These are phyloP conservation scores for Ministeria vibrans DNA, from an alignment of 78 protist genomes.

Conservation along the genomic window DNA sequence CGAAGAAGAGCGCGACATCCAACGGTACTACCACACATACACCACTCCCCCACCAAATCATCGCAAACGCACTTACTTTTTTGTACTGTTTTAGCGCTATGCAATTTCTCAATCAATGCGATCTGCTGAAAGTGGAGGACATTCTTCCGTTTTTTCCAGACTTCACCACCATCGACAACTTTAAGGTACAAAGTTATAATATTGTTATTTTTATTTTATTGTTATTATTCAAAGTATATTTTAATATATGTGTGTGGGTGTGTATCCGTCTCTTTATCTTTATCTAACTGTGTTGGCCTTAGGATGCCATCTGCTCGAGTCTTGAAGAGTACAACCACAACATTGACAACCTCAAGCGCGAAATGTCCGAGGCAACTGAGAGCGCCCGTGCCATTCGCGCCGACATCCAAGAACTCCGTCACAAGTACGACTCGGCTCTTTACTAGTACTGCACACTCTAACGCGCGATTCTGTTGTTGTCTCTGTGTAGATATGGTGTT, in stretches of 20 bases:
- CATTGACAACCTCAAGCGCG: slow-evolving; percentile 63
- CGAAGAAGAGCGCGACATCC: slow-evolving; percentile 56
- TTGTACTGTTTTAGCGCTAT: slow-evolving; percentile 46
- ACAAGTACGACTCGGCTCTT: slow-evolving; percentile 21
- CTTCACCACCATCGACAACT: slow-evolving; percentile 77
- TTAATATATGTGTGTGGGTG: not conserved
- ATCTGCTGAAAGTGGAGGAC: slow-evolving; percentile 81
- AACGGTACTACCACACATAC: not conserved
- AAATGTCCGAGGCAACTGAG: slow-evolving; percentile 79
- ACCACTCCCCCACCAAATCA: not conserved
- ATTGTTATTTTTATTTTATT: not conserved
- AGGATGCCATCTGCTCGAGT: slow-evolving; percentile 73
- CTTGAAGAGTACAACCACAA: slow-evolving; percentile 74
- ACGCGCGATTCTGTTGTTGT: not conserved
- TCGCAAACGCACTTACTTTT: not conserved
- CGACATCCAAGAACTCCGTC: slow-evolving; percentile 74
- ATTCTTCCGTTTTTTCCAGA: slow-evolving; percentile 92
- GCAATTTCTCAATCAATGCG: slow-evolving; percentile 60
- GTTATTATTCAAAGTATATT: not conserved
- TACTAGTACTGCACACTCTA: not conserved
- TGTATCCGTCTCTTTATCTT: not conserved
- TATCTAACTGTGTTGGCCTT: not conserved
- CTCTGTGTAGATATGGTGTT: slow-evolving; percentile 41
- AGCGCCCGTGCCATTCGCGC: slow-evolving; percentile 69
- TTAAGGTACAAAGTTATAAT: slow-evolving; percentile 37